Base-by-base conservation (phyloP, 2,329 filamentous ascomycete species). In the Lomentospora prolificans region DNA sequence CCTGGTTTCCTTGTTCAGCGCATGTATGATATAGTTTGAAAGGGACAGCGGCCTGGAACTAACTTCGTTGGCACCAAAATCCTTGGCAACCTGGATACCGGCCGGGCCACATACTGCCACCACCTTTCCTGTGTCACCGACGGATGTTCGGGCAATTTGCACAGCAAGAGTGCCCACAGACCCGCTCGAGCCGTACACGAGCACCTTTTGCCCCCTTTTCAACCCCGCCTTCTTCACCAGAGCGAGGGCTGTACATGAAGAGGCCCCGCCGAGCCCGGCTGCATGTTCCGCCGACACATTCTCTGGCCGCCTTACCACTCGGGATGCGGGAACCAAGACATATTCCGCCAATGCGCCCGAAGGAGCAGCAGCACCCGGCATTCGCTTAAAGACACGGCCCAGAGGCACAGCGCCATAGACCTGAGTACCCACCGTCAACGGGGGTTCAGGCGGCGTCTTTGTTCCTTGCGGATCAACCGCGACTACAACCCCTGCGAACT, bases 121-220 rank as follows among this genome's bases (percentile, higher is more conserved):
- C 3, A 51, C 48, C 22, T 31, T 51, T 14, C 48, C 48, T 12
- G 22, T n/a, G 4, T 14, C 12, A 3, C 48, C 48, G n/a, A 31
- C 48, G 1, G 48, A 22, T n/a, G 28, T 30, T 12, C 48, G 48
- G n/a, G 48, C 48, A n/a, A 31, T 30, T 22, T 51, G 48, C 1
- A 51, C 8, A 8, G 25, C 10, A 14, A 51, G 24, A 14, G 22
- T 25, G 24, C 48, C 48, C 12, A 51, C 48, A 14, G 48, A 25
- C n/a, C 44, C 48, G 19, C 22, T 51, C 24, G 48, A 28, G 3
- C 48, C 48, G 22, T 51, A 51, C 48, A 51, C 48, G n/a, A 51
- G 48, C 24, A 30, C 28, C 25, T 31, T 51, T 28, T 51, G 28
- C 48, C 48, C 48, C 25, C 24, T 28, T 31, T 51, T n/a, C 5